Base-by-base conservation (phyloP, 2,329 filamentous ascomycete species). In the Fusarium nygamai region DNA sequence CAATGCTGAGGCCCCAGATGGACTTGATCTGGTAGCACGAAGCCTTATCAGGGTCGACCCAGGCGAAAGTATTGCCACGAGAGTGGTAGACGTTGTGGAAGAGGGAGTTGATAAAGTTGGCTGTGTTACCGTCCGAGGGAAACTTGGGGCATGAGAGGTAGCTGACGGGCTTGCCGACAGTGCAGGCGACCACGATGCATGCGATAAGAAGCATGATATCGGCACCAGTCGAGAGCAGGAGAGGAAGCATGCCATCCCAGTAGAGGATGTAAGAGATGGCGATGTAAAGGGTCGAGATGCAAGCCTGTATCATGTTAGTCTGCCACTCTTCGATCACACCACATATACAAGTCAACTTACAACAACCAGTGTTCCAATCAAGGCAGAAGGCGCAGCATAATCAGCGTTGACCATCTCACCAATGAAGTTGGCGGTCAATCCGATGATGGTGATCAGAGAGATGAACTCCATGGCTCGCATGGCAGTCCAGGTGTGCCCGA, bases 11-110 rank as follows among this genome's bases (percentile, higher is more conserved):
- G 2, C 94, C 95, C 95, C 95, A 98, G 74, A 96, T 90, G 22
- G 93, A 90, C 87, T 97, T 97, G 82, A 95, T 91, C 85, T 96
- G 91, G 79, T 92, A 91, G 85, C 95, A 98, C 63, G 93, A 93
- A 24, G 88, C 82, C 81, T 86, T 87, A 76, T 86, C 87, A 8
- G 86, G 84, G 62, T 86, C 86, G 29, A 87, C 85, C 82, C 88
- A 88, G 50, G 85, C 80, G 60, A 86, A 84, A 44, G 73, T 72
- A 71, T 79, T 78, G 63, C 78, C 75, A 56, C 78, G 77, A n/a
- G 78, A 72, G 64, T 78, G 76, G 67, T 84, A 82, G 64, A 82
- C 80, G 73, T 87, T 83, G 78, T 82, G 82, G 72, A 81, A 81
- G 27, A 85, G 82, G 10, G 85, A 84, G 63, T 83, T 80, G 64